A percentile compares a stretch with the other conserved stretches of the same genome.
These are phyloP conservation scores for Arthroderma sp. DNA, from an alignment of 2,329 filamentous ascomycete species.

Conservation along the genomic window DNA sequence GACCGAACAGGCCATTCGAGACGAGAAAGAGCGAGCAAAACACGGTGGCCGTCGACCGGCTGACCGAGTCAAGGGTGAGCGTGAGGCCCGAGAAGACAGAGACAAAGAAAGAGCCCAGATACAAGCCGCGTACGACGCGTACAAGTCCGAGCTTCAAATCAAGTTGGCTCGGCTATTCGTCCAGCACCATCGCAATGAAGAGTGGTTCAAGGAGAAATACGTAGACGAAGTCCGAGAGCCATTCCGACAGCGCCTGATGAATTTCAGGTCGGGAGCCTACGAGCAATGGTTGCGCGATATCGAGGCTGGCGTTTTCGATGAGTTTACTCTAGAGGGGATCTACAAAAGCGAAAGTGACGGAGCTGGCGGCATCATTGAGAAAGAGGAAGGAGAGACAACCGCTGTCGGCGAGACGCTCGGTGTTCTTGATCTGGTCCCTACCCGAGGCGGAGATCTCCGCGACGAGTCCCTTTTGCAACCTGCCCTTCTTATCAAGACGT, in stretches of 20 bases:
- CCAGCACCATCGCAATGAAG: constrained; percentile 80
- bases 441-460: constrained; percentile 68
- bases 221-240: constrained; percentile 66
- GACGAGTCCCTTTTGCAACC: constrained; percentile 83
- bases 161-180: constrained; percentile 83
- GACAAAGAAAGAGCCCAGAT: constrained; percentile 51
- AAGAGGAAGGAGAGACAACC: constrained; percentile 88
- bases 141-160: constrained; percentile 52
- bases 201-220: constrained; percentile 97
- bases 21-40: constrained; percentile 49
- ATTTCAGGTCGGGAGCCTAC: constrained; percentile 66
- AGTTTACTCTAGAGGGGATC: constrained; percentile 85
- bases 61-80: constrained; percentile 47
- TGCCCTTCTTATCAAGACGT: constrained; percentile 92
- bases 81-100: constrained; percentile 48
- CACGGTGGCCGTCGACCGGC: constrained; percentile 43
- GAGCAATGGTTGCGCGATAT: constrained; percentile 82
- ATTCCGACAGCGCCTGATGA: constrained; percentile 61
- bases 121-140: constrained; percentile 50
- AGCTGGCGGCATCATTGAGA: constrained; percentile 71
- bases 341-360: constrained; percentile 89
- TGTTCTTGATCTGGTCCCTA: constrained; percentile 78
- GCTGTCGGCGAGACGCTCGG: constrained; percentile 85
- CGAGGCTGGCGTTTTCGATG: constrained; percentile 74
- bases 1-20: constrained; percentile 48